Conservation (phyloP, 2,329 filamentous ascomycete genomes). For the Fusarium sulawesiense region DNA sequence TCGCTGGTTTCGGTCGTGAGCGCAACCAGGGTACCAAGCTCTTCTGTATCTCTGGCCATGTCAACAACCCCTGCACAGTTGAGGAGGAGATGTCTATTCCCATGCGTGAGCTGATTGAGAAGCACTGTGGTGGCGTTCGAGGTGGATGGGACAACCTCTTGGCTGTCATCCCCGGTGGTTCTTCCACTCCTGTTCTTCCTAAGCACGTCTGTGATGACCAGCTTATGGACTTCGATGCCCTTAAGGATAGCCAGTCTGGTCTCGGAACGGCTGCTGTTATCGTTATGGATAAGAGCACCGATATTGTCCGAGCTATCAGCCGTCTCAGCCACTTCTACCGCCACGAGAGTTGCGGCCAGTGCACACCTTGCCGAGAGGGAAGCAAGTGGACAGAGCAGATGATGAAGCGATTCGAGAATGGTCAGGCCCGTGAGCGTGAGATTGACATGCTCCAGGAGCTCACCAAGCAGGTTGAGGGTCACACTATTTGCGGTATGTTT, state of each 20-base stretch:
- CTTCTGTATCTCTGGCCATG: constrained; percentile 97
- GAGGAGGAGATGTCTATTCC: constrained; percentile 99
- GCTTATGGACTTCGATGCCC: constrained; percentile 97
- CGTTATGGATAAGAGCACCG: constrained; percentile 98
- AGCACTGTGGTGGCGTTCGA: constrained; percentile 95
- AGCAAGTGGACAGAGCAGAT: constrained; percentile 99
- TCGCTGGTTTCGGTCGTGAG: constrained; percentile 92
- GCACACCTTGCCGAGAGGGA: constrained; percentile 98
- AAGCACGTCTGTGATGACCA: constrained; percentile 92
- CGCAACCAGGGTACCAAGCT: constrained; percentile 98
- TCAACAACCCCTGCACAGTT: constrained; percentile 98
- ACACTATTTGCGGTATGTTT: constrained; percentile 92
- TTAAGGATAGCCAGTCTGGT: constrained; percentile 98
- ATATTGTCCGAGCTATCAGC: constrained; percentile 93
- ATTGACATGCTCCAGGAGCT: constrained; percentile 99
- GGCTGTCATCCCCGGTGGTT: constrained; percentile 94
- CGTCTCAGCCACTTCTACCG: constrained; percentile 97
- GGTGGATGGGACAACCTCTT: constrained; percentile 98
- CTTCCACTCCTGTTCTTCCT: constrained; percentile 94
- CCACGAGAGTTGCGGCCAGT: constrained; percentile 98
- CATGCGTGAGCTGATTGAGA: constrained; percentile 94
- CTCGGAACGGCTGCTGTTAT: constrained; percentile 97
- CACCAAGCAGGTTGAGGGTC: constrained; percentile 98
- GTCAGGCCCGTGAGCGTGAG: constrained; percentile 87
- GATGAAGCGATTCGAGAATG: constrained; percentile 95